Conservation (phyloP, 2,329 filamentous ascomycete species). For the Daldinia sp. region DNA sequence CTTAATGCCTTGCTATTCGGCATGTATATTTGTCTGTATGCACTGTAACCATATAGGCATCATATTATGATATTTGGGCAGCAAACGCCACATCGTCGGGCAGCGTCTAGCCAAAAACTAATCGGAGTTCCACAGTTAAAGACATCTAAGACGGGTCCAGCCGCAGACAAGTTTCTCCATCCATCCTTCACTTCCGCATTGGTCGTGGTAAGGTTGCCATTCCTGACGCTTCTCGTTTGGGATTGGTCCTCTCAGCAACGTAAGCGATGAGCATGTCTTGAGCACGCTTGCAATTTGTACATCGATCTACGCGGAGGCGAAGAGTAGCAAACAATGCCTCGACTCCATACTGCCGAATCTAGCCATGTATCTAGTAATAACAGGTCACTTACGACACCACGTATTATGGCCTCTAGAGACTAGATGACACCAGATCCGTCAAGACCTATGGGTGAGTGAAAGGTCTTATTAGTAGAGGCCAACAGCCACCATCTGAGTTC, state of each 20-base stretch:
- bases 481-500: conserved; percentile 14
- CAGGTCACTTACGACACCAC: conserved; percentile 30
- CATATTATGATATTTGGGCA: conserved; percentile 35
- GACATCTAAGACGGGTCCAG: conserved; percentile 35
- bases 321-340: conserved; percentile 22
- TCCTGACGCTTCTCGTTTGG: conserved; percentile 20
- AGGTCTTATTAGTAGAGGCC: conserved; percentile 33
- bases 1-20: conserved; percentile 17
- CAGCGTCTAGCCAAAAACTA: conserved; percentile 27
- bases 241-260: conserved; percentile 26
- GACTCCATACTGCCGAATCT: conserved; percentile 27
- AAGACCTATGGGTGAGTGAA: conserved; percentile 15
- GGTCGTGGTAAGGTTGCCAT: conserved; percentile 24
- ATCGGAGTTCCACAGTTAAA: conserved; percentile 30
- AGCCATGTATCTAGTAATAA: conserved; percentile 31
- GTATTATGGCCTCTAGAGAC: conserved; percentile 23
- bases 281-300: conserved; percentile 22
- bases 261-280: conserved; percentile 15
- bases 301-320: conserved; percentile 17
- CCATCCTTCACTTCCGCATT: conserved; percentile 32
- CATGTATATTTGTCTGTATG: conserved; percentile 22
- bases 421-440: conserved; percentile 6
- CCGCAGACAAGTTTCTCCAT: conserved; percentile 36
- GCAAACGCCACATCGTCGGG: conserved; percentile 31
- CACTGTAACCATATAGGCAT: conserved; percentile 28